Percentiles rank a stretch among this genome's conserved stretches.
Evolutionary conservation across 2,329 filamentous ascomycete species (phyloP).

Genomic region (Aspergillus proliferans): DNA sequence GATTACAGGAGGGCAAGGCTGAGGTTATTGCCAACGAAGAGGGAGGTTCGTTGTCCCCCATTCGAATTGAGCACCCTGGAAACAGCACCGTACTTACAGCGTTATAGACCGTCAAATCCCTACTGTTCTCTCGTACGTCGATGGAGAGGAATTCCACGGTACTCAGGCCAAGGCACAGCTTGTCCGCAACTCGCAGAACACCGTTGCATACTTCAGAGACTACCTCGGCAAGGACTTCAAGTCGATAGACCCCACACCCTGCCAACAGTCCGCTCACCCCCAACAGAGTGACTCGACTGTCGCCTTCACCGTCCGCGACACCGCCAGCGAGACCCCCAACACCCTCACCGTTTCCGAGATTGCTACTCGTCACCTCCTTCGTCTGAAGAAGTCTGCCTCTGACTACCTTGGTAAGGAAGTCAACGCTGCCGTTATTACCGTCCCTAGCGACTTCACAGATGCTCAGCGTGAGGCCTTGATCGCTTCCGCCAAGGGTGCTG

Average conservation of each 20-base stretch:
- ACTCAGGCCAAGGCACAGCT: conserved; percentile 92
- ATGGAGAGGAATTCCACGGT: conserved; percentile 94
- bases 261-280: conserved; percentile 88
- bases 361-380: conserved; percentile 75
- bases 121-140: conserved; percentile 85
- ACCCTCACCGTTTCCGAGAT: conserved; percentile 73
- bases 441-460: conserved; percentile 89
- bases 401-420: conserved; percentile 91
- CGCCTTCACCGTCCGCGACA: conserved; percentile 78
- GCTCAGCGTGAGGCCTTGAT: conserved; percentile 76
- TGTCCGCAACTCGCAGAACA: conserved; percentile 86
- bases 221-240: conserved; percentile 95
- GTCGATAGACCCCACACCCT: conserved; percentile 91
- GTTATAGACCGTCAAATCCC: conserved; percentile 86
- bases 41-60: conserved; percentile 58
- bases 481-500: conserved; percentile 71
- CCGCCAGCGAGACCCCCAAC: conserved; percentile 57
- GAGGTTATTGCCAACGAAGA: conserved; percentile 99
- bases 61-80: not conserved
- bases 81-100: not conserved
- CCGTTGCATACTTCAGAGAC: conserved; percentile 91
- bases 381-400: conserved; percentile 73
- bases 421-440: conserved; percentile 87
- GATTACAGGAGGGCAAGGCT: conserved; percentile 71
- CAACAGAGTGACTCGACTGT: conserved; percentile 65